These are phyloP conservation scores for Quercus phellos DNA, from an alignment of 331 rosid genomes.

Conservation along the genomic window DNA sequence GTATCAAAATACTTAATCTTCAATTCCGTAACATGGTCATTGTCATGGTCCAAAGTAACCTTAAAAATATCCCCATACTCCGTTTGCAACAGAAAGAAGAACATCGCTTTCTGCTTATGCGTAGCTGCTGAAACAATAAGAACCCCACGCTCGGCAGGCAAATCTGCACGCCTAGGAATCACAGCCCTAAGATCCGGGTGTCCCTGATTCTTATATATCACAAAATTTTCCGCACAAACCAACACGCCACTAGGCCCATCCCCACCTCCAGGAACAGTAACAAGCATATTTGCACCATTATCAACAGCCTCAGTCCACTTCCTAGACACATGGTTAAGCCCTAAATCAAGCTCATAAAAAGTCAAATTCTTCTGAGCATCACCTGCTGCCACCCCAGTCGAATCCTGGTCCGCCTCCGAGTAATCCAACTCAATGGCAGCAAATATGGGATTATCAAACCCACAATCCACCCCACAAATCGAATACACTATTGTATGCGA, in stretches of 20 bases:
- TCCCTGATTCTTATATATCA: constrained; percentile 91
- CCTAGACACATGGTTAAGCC: constrained; percentile 90
- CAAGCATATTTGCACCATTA: constrained; percentile 89
- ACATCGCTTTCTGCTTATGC: constrained; percentile 74
- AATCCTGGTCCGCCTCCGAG: constrained; percentile 83
- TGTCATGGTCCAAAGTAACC: constrained; percentile 78
- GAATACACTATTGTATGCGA: constrained; percentile 85
- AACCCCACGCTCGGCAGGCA: constrained; percentile 86
- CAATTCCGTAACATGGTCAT: constrained; percentile 69
- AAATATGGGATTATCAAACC: constrained; percentile 90
- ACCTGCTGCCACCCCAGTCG: constrained; percentile 70
- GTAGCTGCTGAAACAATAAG: constrained; percentile 88
- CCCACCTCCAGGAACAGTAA: constrained; percentile 94
- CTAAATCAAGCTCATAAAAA: constrained; percentile 88
- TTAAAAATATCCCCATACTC: constrained; percentile 95
- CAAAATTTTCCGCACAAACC: constrained; percentile 94
- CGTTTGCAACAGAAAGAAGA: constrained; percentile 87
- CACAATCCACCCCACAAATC: constrained; percentile 88
- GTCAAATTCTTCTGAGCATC: constrained; percentile 83
- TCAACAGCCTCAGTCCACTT: constrained; percentile 96
- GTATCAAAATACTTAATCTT: constrained; percentile 91
- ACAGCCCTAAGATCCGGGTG: constrained; percentile 84
- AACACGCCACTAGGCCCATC: constrained; percentile 97
- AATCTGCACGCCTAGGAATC: constrained; percentile 78
- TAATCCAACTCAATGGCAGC: constrained; percentile 92